phyloP scores from a whole-genome alignment of 2,329 filamentous ascomycete genomes.

The Exserohilum turcica region DNA sequence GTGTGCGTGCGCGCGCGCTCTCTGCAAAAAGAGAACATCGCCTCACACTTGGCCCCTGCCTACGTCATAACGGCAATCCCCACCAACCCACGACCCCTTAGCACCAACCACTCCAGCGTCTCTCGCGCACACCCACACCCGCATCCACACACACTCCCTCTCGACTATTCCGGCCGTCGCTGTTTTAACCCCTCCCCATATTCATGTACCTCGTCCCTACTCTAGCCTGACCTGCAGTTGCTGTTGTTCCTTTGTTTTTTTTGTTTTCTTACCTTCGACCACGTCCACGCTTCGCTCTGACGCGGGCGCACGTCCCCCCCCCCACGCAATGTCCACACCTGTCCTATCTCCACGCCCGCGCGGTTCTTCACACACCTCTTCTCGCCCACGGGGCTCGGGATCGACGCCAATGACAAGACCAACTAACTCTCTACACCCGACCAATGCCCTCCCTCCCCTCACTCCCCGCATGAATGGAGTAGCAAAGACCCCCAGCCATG shows the following conservation, averaged over 20 bases:
- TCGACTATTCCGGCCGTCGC: background rate
- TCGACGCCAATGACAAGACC: slow-evolving; percentile 40
- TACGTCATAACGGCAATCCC: slow-evolving; percentile 18
- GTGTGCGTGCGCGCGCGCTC: slow-evolving; percentile 2
- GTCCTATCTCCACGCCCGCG: slow-evolving; percentile 40
- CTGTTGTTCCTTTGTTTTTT: background rate
- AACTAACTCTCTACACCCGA: slow-evolving; percentile 34
- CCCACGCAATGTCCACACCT: slow-evolving; percentile 42
- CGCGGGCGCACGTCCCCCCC: slow-evolving; percentile 11
- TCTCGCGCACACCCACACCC: background rate
- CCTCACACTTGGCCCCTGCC: slow-evolving; percentile 5
- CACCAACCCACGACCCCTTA: slow-evolving; percentile 12
- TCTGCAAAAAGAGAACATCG: slow-evolving; percentile 1
- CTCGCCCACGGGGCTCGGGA: slow-evolving; percentile 29
- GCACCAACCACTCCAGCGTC: slow-evolving; percentile 11
- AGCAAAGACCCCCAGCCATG: slow-evolving; percentile 40
- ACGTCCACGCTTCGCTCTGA: slow-evolving; percentile 21
- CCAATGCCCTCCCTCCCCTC: slow-evolving; percentile 31
- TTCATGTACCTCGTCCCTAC: slow-evolving; percentile 33
- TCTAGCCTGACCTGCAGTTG: slow-evolving; percentile 8
- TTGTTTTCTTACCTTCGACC: slow-evolving; percentile 2
- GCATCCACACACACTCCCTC: background rate
- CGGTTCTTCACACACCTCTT: slow-evolving; percentile 34
- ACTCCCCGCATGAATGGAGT: slow-evolving; percentile 42
- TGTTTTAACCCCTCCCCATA: slow-evolving; percentile 16